Evolutionary conservation across 164 flowering plant genomes (phyloP).

Genomic region (Kingdonia uniflora): DNA sequence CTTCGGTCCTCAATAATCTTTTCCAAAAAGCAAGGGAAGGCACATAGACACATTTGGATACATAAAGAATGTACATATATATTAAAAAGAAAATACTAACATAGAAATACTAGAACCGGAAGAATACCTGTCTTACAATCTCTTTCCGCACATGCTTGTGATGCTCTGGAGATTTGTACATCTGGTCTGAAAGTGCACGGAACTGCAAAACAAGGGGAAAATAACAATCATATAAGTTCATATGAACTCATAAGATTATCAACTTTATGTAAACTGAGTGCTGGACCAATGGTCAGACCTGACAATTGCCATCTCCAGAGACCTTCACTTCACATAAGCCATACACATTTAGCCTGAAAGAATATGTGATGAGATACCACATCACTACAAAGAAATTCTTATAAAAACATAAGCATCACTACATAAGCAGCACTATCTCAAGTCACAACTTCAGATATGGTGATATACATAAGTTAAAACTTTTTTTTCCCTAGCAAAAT

Average conservation of each 20-base stretch:
- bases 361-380: slow-evolving; percentile 6
- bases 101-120: background rate
- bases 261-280: too few relatives aligned
- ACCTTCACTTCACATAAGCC: slow-evolving; percentile 78
- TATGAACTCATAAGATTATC: too few relatives aligned
- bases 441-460: too few relatives aligned
- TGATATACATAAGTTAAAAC: too few relatives aligned
- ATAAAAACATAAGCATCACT: too few relatives aligned
- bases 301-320: slow-evolving; percentile 94
- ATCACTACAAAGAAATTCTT: background rate
- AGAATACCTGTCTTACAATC: slow-evolving; percentile 64
- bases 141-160: slow-evolving; percentile 88
- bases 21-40: too few relatives aligned
- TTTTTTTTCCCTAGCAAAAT: too few relatives aligned
- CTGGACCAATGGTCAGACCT: slow-evolving; percentile 27
- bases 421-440: too few relatives aligned
- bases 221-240: background rate
- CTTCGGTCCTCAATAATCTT: too few relatives aligned
- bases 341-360: slow-evolving; percentile 53
- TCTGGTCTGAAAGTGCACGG: slow-evolving; percentile 90
- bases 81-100: too few relatives aligned
- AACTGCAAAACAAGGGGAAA: slow-evolving; percentile 42
- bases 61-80: too few relatives aligned
- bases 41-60: too few relatives aligned
- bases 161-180: slow-evolving; percentile 74